Base-by-base conservation (phyloP, 31 red algal species). In the Asparagopsis taxiformis region DNA sequence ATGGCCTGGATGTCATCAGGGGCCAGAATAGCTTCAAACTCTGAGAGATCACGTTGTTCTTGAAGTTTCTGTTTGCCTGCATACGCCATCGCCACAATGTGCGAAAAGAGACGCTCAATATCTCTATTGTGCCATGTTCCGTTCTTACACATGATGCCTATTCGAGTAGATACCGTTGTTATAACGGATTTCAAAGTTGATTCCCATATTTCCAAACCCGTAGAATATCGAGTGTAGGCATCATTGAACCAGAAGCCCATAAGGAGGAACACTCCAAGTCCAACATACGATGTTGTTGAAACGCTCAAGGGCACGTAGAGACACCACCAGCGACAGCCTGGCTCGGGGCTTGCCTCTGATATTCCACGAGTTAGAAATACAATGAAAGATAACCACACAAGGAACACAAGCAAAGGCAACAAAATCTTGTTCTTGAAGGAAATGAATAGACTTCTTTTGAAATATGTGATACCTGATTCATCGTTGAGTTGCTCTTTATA, bases 161-260 rank as follows among this genome's bases (percentile, higher is more conserved):
- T 70, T 32, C 60, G 50, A 50, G 58, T 58, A 2, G 64, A 50
- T 1, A 81, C 9, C 31, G 68, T 36, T 32, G 52, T 51, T 8
- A 81, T 32, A 35, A 51, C 30, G 3, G 32, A 31, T 57, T 41
- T 54, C 21, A 81, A 17, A 26, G 49, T 57, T 19, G 48, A 59
- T 26, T 68, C 64, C 64, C 63, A 81, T 35, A 81, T 31, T 28
- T 69, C 57, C 1, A 81, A 36, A 2, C 48, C 77, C 21, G 37
- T 11, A 62, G 54, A 69, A 31, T 81, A 85, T 3, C 80, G 69
- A 2, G 31, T 48, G 33, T 85, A 85, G 13, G 68, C 80, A 66
- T 75, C 80, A 51, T 85, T 85, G 25, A 85, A 46, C 68, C 80
- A 85, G 52, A 85, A 85, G 1, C 80, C 70, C 3, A 85, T 44